Conservation (phyloP, 495 filamentous ascomycete species). For the Thozetella sp. region DNA sequence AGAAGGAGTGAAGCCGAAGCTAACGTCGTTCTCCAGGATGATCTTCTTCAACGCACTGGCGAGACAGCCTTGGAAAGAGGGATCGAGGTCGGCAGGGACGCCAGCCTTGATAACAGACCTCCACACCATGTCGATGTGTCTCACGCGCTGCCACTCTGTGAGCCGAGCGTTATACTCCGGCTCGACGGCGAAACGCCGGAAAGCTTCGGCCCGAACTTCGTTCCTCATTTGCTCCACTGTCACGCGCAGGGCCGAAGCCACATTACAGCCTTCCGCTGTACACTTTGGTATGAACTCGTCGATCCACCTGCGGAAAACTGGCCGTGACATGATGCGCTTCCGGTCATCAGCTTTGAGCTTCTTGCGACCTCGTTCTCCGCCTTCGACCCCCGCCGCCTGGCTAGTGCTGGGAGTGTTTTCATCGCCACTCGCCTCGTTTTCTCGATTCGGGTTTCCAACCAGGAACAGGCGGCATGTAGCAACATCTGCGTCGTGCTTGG, state of each 20-base stretch:
- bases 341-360: slow-evolving; percentile 55
- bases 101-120: slow-evolving; percentile 33
- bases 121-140: slow-evolving; percentile 21
- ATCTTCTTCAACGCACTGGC: slow-evolving; percentile 34
- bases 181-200: slow-evolving; percentile 30
- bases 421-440: slow-evolving; percentile 13
- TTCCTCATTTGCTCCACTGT: slow-evolving; percentile 18
- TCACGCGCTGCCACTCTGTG: slow-evolving; percentile 25
- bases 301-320: slow-evolving; percentile 51
- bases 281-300: slow-evolving; percentile 53
- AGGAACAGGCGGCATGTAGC: slow-evolving; percentile 55
- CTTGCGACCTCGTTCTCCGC: slow-evolving; percentile 28
- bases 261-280: slow-evolving; percentile 27
- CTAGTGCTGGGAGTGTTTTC: background rate
- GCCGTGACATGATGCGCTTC: slow-evolving; percentile 42
- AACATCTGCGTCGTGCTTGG: slow-evolving; percentile 20
- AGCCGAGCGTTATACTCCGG: slow-evolving; percentile 21
- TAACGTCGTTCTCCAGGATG: slow-evolving; percentile 30
- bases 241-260: slow-evolving; percentile 3
- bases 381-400: slow-evolving; percentile 6
- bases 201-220: slow-evolving; percentile 29
- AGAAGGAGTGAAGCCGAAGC: slow-evolving; percentile 22
- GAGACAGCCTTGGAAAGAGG: slow-evolving; percentile 17
- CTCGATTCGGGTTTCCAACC: slow-evolving; percentile 16
- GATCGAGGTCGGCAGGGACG: slow-evolving; percentile 18